A percentile compares a stretch with the other conserved stretches of the same genome.
Conservation (phyloP, 225 moss, liverwort and hornwort genomes). For the Takakia lepidozioides region DNA sequence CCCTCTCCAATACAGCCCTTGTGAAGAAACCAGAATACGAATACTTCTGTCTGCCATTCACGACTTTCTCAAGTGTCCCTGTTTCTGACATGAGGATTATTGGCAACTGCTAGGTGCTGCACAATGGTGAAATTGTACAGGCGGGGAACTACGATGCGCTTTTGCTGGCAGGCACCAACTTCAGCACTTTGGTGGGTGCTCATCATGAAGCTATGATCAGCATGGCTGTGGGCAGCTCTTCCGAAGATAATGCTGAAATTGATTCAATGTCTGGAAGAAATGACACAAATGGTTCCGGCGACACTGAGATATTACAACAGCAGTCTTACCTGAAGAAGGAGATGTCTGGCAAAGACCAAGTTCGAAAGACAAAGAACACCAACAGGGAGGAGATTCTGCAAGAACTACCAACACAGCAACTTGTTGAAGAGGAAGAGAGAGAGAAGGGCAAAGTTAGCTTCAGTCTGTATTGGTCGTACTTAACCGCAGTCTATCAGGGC, state of each 20-base stretch:
- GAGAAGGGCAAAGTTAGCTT: conserved; percentile 16
- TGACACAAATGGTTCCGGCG: too few species aligned
- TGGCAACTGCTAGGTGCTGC: conserved; percentile 20
- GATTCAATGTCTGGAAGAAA: too few species aligned
- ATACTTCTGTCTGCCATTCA: too few species aligned
- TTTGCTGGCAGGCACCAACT: conserved; percentile 28
- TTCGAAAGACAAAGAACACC: too few species aligned
- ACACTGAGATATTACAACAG: too few species aligned
- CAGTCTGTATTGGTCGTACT: conserved; percentile 20
- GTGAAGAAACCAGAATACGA: too few species aligned
- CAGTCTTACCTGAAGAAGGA: too few species aligned
- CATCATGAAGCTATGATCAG: conserved; percentile 29
- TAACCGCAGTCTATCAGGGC: conserved; percentile 33
- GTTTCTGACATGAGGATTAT: not conserved
- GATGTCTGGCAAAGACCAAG: too few species aligned
- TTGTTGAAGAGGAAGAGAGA: conserved; percentile 29
- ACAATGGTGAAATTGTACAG: conserved; percentile 43
- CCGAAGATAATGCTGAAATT: not conserved
- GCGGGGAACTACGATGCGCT: conserved; percentile 43
- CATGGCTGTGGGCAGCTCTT: conserved; percentile 15
- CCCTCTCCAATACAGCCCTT: too few species aligned
- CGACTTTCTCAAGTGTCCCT: too few species aligned
- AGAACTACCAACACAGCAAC: conserved; percentile 15
- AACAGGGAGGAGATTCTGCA: too few species aligned
- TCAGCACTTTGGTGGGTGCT: conserved; percentile 19